Conservation (phyloP, 2,329 filamentous ascomycete genomes). For the Scopulariopsis brevicaulis region DNA sequence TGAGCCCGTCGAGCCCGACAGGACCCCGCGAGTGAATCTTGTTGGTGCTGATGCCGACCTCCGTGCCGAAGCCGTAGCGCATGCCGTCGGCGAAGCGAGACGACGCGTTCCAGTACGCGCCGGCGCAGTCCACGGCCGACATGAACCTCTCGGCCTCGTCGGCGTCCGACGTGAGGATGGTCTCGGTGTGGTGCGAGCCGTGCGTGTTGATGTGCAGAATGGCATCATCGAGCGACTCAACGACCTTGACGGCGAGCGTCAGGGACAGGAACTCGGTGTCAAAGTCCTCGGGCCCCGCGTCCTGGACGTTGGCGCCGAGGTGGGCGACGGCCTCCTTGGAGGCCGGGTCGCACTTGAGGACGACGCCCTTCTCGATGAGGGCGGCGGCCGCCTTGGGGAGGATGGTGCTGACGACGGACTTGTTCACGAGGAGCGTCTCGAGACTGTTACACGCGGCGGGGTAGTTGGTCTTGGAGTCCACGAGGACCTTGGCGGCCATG, state of each 20-base stretch:
- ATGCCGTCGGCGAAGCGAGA: slow-evolving; percentile 93
- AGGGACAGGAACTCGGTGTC: slow-evolving; percentile 84
- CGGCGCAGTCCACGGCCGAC: slow-evolving; percentile 74
- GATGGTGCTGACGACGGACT: slow-evolving; percentile 52
- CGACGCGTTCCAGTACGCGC: slow-evolving; percentile 94
- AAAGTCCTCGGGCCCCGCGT: slow-evolving; percentile 62
- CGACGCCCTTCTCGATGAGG: slow-evolving; percentile 66
- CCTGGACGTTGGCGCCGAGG: slow-evolving; percentile 43
- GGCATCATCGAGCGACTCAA: slow-evolving; percentile 57
- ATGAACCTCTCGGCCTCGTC: slow-evolving; percentile 71
- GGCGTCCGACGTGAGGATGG: slow-evolving; percentile 63
- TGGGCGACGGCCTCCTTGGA: slow-evolving; percentile 53
- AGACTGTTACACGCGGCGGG: slow-evolving; percentile 89
- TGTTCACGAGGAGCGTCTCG: slow-evolving; percentile 84
- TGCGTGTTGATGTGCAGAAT: slow-evolving; percentile 85
- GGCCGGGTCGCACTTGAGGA: slow-evolving; percentile 64
- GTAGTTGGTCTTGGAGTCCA: slow-evolving; percentile 91
- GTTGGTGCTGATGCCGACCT: slow-evolving; percentile 97
- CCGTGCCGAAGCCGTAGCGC: slow-evolving; percentile 94
- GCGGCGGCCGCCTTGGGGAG: slow-evolving; percentile 65
- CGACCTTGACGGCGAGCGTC: slow-evolving; percentile 71
- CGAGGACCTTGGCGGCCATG: slow-evolving; percentile 63
- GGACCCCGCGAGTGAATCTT: slow-evolving; percentile 94
- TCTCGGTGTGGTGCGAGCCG: slow-evolving; percentile 89
- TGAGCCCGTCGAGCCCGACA: slow-evolving; percentile 86